Evolutionary conservation across 1,139 yeast genomes (phyloP).

Genomic region (Diutina mesorugosa): DNA sequence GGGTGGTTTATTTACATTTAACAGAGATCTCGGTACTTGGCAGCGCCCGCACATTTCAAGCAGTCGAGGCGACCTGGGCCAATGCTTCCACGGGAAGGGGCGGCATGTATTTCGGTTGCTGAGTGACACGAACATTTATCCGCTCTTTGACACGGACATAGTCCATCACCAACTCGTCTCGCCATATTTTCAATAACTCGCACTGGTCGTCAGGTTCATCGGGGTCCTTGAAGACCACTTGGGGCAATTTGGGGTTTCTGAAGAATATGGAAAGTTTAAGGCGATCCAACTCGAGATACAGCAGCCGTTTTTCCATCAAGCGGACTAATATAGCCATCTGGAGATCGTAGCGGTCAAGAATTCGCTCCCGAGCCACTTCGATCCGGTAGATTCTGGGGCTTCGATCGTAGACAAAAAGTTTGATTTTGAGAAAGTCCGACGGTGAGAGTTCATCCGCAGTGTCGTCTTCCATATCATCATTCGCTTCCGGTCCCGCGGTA

Average conservation of each 20-base stretch:
- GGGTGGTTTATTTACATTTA: not conserved
- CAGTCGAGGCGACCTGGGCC: not conserved
- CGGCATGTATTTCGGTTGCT: not conserved
- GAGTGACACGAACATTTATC: not conserved
- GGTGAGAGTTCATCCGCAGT: not conserved
- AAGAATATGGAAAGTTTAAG: not conserved
- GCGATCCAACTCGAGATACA: not conserved
- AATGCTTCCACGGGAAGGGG: not conserved
- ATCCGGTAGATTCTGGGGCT: not conserved
- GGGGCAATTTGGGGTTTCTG: not conserved
- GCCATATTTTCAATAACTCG: not conserved
- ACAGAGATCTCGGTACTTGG: not conserved
- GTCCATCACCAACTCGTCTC: not conserved
- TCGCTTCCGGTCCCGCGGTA: not conserved
- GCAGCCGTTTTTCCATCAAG: not conserved
- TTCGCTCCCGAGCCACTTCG: not conserved
- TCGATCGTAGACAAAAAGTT: not conserved
- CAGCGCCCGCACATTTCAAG: not conserved
- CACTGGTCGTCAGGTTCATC: not conserved
- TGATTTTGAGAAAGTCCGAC: not conserved
- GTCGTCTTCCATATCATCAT: not conserved
- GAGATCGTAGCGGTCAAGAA: not conserved
- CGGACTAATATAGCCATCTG: not conserved
- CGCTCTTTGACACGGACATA: not conserved
- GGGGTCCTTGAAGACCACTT: conserved; percentile 1